phyloP scores from a whole-genome alignment of 2,329 filamentous ascomycete genomes.

The Elsinoe perseae region DNA sequence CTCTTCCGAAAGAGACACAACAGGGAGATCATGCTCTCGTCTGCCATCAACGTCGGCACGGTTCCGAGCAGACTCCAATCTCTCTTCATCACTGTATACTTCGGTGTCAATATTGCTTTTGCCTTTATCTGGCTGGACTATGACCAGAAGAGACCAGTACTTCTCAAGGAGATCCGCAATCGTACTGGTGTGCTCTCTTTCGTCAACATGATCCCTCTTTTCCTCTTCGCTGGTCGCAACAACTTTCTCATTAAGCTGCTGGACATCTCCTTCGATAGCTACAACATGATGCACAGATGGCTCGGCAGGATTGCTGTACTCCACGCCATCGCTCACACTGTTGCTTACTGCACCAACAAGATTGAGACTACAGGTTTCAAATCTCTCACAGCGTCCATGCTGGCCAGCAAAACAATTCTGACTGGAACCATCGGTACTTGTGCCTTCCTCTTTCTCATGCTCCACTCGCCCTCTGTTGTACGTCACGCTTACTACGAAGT shows the following conservation, averaged over 20 bases:
- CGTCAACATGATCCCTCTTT: conserved; percentile 72
- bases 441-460: conserved; percentile 54
- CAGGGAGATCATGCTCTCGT: conserved; percentile 44
- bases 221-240: conserved; percentile 67
- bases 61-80: conserved; percentile 43
- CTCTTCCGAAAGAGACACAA: conserved; percentile 43
- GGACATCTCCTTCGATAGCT: conserved; percentile 72
- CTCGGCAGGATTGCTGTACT: conserved; percentile 67
- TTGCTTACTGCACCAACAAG: conserved; percentile 49
- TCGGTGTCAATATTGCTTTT: conserved; percentile 48
- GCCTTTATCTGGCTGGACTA: conserved; percentile 37
- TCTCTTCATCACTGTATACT: conserved; percentile 39
- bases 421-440: conserved; percentile 56
- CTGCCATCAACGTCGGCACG: conserved; percentile 43
- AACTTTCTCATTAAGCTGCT: conserved; percentile 67
- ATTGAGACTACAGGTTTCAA: conserved; percentile 44
- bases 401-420: conserved; percentile 43
- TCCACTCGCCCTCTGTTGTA: conserved; percentile 63
- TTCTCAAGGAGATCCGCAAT: conserved; percentile 62
- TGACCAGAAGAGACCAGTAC: conserved; percentile 50
- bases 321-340: conserved; percentile 59
- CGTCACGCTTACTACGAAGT: conserved; percentile 73
- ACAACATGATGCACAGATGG: conserved; percentile 76
- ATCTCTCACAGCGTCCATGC: conserved; percentile 35
- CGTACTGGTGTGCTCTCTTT: conserved; percentile 62